Evolutionary conservation across 805 yeast genomes (phyloP).

Genomic region (Metschnikowia bowlesiae): DNA sequence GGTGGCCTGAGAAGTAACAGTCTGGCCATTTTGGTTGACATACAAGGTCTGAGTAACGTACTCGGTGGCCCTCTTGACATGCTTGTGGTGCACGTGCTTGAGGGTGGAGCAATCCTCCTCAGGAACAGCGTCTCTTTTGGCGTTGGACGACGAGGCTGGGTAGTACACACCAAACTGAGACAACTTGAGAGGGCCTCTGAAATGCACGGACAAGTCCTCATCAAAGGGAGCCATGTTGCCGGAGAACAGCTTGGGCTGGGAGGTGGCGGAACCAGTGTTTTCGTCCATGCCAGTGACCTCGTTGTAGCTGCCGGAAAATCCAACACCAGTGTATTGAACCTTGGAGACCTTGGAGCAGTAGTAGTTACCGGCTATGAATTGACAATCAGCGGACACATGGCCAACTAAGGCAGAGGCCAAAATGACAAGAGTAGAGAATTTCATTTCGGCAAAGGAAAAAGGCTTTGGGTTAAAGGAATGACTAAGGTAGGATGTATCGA

Average conservation of each 20-base stretch:
- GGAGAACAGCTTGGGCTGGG: constrained; percentile 50
- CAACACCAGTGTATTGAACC: constrained; percentile 65
- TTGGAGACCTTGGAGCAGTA: constrained; percentile 73
- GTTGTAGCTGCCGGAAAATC: constrained; percentile 77
- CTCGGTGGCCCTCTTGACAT: constrained; percentile 58
- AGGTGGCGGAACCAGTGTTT: constrained; percentile 65
- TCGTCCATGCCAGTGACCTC: constrained; percentile 80
- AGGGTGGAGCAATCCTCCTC: constrained; percentile 46
- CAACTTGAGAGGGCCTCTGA: constrained; percentile 83
- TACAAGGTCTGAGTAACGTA: constrained; percentile 74
- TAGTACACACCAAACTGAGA: constrained; percentile 87
- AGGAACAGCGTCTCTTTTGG: constrained; percentile 37
- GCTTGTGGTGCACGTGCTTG: constrained; percentile 40
- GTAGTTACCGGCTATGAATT: constrained; percentile 65
- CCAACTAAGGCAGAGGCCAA: constrained; percentile 15
- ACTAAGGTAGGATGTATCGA: constrained; percentile 12
- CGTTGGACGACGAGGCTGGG: constrained; percentile 46
- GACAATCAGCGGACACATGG: constrained; percentile 36
- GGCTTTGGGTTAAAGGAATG: constrained; percentile 10
- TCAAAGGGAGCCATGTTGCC: constrained; percentile 77
- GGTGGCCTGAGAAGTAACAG: constrained; percentile 18
- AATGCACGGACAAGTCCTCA: constrained; percentile 83
- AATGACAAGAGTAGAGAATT: constrained; percentile 15
- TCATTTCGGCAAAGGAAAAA: constrained; percentile 8
- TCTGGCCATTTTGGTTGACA: constrained; percentile 57